Percentiles rank a stretch among this genome's conserved stretches.
Evolutionary conservation across 2,329 filamentous ascomycete genomes (phyloP).

Genomic region (Sphaerostilbella broomeana): DNA sequence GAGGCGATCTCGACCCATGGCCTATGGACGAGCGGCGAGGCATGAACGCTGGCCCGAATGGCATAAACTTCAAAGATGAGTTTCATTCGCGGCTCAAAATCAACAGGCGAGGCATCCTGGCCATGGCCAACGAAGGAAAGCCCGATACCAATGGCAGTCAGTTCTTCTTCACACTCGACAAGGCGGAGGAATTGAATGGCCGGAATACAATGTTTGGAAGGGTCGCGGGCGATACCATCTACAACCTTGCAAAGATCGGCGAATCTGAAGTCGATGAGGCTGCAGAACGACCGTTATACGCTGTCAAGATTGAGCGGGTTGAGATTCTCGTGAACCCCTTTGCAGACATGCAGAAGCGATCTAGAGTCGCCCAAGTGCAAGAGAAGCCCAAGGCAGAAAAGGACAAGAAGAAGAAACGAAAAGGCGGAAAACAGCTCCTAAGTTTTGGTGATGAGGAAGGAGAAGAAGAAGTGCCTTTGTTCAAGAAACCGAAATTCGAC

Average conservation of each 20-base stretch:
- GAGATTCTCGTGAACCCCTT: constrained; percentile 80
- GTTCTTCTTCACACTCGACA: constrained; percentile 91
- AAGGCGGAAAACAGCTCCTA: constrained; percentile 67
- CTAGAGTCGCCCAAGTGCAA: constrained; percentile 45
- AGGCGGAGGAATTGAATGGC: constrained; percentile 74
- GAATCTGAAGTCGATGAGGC: constrained; percentile 76
- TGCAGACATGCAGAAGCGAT: constrained; percentile 68
- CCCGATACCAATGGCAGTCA: constrained; percentile 85
- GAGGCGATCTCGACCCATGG: constrained; percentile 66
- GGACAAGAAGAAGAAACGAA: constrained; percentile 63
- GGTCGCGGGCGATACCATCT: constrained; percentile 89
- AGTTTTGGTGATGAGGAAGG: constrained; percentile 72
- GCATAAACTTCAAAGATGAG: constrained; percentile 69
- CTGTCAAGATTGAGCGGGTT: constrained; percentile 66
- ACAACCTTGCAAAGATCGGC: constrained; percentile 89
- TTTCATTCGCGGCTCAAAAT: constrained; percentile 89
- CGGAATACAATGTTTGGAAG: constrained; percentile 93
- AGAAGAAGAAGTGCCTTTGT: constrained; percentile 44
- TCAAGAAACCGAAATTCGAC: constrained; percentile 75
- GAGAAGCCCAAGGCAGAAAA: constrained; percentile 37
- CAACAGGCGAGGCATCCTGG: constrained; percentile 80
- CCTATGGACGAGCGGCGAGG: constrained; percentile 60
- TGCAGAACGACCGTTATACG: constrained; percentile 78
- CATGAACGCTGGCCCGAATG: constrained; percentile 51
- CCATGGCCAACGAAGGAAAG: constrained; percentile 87